These are phyloP conservation scores for Aspergillus piperis DNA, from an alignment of 2,329 filamentous ascomycete species.

Conservation along the genomic window DNA sequence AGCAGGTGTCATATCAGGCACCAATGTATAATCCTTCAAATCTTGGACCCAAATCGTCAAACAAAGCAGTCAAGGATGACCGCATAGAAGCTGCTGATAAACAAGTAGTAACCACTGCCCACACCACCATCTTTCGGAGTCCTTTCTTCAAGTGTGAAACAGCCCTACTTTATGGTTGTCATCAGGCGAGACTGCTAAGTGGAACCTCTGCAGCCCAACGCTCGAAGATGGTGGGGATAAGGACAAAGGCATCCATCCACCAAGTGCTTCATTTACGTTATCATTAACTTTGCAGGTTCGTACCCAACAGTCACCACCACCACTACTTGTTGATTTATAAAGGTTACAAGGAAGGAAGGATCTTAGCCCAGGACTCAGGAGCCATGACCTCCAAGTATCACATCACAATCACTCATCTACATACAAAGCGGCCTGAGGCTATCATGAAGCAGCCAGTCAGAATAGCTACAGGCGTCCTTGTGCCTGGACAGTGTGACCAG, in stretches of 20 bases:
- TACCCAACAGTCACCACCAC: conserved; percentile 1
- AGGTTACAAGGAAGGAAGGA: no score
- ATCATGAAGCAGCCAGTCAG: conserved; percentile 19
- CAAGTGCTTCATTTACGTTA: not conserved
- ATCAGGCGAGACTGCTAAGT: conserved; percentile 13
- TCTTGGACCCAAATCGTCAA: not conserved
- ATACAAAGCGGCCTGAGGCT: conserved; percentile 9
- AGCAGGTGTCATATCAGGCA: conserved; percentile 6
- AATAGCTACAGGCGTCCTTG: not conserved
- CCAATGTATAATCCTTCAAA: not conserved
- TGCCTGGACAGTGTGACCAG: not conserved
- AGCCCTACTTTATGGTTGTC: not conserved
- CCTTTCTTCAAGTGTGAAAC: not conserved
- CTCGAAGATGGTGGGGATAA: not conserved
- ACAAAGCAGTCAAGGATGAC: not conserved
- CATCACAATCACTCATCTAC: conserved; percentile 6
- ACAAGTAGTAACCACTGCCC: not conserved
- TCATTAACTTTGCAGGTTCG: not conserved
- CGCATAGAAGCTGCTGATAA: not conserved
- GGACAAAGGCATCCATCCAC: conserved; percentile 12
- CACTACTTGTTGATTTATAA: no score
- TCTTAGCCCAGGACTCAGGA: not conserved
- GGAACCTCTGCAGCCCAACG: conserved; percentile 15
- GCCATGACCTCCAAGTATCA: not conserved
- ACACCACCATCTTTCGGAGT: not conserved